phyloP scores from a whole-genome alignment of 371 early-diverging fungal genomes.

The Mucor mucedo region DNA sequence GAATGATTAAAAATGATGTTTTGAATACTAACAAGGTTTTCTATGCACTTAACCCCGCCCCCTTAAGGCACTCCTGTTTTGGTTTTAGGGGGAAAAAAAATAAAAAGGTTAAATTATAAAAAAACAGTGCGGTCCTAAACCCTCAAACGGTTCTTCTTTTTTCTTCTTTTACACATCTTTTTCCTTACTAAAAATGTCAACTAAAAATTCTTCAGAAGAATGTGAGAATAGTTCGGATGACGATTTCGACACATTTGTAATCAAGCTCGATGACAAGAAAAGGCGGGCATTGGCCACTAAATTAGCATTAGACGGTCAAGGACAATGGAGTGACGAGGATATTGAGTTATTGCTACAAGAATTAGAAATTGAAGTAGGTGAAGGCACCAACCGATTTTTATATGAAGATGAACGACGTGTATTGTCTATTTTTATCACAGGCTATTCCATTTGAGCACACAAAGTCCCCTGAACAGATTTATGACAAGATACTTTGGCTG shows the following conservation, averaged over 20 bases:
- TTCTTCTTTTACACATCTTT: not conserved
- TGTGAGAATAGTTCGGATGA: not conserved
- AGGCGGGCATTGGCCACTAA: slow-evolving; percentile 3
- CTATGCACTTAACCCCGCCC: no score
- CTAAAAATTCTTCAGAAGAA: not conserved
- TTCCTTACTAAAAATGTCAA: not conserved
- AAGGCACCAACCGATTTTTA: slow-evolving; percentile 23
- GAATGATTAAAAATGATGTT: no score
- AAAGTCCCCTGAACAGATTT: slow-evolving; percentile 11
- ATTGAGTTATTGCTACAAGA: slow-evolving; percentile 7
- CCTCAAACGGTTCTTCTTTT: not conserved
- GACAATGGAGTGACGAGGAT: slow-evolving; percentile 23
- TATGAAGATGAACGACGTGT: slow-evolving; percentile 19
- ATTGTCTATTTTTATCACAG: slow-evolving; percentile 12
- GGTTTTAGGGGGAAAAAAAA: no score
- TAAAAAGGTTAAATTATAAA: no score
- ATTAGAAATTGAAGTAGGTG: slow-evolving; percentile 28
- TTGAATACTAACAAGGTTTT: no score
- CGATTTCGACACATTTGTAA: not conserved
- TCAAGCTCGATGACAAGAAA: not conserved
- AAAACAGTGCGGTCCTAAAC: no score
- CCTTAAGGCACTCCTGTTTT: not conserved
- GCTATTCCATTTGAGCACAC: slow-evolving; percentile 1
- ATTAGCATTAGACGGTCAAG: not conserved
- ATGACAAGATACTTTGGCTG: slow-evolving; percentile 26